These are phyloP conservation scores for Zygoascus meyerae DNA, from an alignment of 1,139 yeast species.

Conservation along the genomic window DNA sequence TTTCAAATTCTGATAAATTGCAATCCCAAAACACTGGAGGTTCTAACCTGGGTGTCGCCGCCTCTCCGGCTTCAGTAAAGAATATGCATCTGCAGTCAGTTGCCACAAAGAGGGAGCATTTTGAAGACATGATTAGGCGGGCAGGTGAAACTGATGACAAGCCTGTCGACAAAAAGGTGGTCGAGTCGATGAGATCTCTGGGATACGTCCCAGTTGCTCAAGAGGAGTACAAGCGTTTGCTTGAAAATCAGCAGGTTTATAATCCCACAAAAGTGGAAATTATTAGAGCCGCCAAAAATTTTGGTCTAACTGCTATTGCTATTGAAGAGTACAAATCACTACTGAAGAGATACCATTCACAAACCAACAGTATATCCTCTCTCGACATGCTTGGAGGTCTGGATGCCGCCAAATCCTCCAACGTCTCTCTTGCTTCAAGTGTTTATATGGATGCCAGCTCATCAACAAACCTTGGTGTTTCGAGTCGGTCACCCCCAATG, in stretches of 20 bases:
- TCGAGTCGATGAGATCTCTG: constrained; percentile 31
- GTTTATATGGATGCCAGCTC: constrained; percentile 10
- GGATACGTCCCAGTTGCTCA: constrained; percentile 35
- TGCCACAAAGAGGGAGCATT: constrained; percentile 33
- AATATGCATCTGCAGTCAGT: constrained; percentile 28
- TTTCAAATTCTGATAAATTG: constrained; percentile 2
- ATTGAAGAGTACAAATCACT: constrained; percentile 33
- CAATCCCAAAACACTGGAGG: constrained; percentile 10
- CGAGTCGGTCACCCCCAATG: constrained; percentile 9
- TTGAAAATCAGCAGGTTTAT: constrained; percentile 31
- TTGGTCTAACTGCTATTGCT: constrained; percentile 38
- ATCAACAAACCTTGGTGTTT: constrained; percentile 4
- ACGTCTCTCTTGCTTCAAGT: background rate
- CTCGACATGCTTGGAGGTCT: constrained; percentile 12
- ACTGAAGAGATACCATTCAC: constrained; percentile 21
- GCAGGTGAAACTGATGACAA: constrained; percentile 18
- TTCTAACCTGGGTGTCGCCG: constrained; percentile 7
- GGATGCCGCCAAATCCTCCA: constrained; percentile 1
- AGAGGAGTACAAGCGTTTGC: constrained; percentile 35
- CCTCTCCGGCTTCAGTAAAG: constrained; percentile 12
- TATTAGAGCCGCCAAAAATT: constrained; percentile 34
- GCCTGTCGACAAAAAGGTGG: constrained; percentile 27
- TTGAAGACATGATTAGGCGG: constrained; percentile 31
- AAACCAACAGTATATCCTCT: constrained; percentile 18
- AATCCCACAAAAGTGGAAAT: constrained; percentile 36